These are phyloP conservation scores for Leccinum incarnatum DNA, from an alignment of 768 basidiomycete species.

Conservation along the genomic window DNA sequence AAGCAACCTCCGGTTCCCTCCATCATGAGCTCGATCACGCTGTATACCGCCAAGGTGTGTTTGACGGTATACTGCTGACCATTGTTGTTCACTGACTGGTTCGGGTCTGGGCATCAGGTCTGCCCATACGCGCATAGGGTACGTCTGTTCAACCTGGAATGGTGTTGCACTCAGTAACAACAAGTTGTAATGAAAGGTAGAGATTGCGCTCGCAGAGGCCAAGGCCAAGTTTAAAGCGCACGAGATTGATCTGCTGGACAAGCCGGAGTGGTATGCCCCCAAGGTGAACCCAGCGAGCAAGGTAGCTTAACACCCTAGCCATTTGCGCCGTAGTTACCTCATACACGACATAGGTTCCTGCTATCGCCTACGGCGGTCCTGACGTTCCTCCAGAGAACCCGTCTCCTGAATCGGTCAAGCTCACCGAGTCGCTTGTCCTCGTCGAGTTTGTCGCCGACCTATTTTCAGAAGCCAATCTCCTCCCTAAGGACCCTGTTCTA, in stretches of 20 bases:
- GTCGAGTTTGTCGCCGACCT: constrained; percentile 67
- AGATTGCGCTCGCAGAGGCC: constrained; percentile 61
- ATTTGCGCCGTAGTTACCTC: neutral
- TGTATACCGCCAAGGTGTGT: constrained; percentile 49
- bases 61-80: neutral
- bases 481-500: constrained; percentile 53
- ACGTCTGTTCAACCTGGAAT: constrained; percentile 6
- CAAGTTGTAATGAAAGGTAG: constrained; percentile 36
- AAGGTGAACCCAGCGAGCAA: constrained; percentile 67
- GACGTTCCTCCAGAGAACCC: constrained; percentile 52
- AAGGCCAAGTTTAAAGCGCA: constrained; percentile 46
- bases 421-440: constrained; percentile 64
- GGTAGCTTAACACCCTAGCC: constrained; percentile 32
- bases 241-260: constrained; percentile 61
- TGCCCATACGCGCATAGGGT: constrained; percentile 63
- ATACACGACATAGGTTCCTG: constrained; percentile 12
- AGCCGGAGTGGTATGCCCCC: constrained; percentile 67
- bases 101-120: constrained; percentile 31
- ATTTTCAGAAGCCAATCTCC: constrained; percentile 44
- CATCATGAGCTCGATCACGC: constrained; percentile 34
- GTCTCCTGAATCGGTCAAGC: constrained; percentile 56
- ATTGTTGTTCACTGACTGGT: neutral
- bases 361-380: constrained; percentile 61
- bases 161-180: neutral
- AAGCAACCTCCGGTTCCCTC: neutral